Base-by-base conservation (phyloP, 2,329 filamentous ascomycete genomes). In the Malbranchea zuffiana region DNA sequence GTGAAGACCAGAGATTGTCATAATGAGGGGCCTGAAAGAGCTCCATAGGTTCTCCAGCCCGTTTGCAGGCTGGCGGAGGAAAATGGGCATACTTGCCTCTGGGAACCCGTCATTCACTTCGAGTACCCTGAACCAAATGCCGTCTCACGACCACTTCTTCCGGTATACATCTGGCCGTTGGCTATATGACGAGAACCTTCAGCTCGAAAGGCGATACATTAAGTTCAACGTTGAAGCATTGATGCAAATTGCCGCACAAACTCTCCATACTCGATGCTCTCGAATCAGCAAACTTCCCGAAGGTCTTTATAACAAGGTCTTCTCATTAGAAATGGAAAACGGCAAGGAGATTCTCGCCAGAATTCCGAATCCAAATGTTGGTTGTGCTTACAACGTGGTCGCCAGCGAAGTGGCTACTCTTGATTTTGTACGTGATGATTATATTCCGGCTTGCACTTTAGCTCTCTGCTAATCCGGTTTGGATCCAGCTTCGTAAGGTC, bases 171-270 rank as follows among this genome's bases (percentile, higher is more conserved):
- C 50, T 35, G 55, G 54, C 16, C 45, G 55, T 29, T 59, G 54
- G 53, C 37, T 58, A 32, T 51, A 51, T 48, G 43, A 62, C 36
- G 60, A 62, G 36, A 29, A 53, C 6, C 29, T 23, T 3, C 51
- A 56, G 39, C 45, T 56, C 16, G 38, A 44, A 41, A 47, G 47
- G 15, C 50, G 57, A 25, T 51, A 52, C 37, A 30, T 45, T n/a
- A 32, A 31, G 6, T 63, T 62, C 41, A 50, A 62, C 47, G 46
- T 61, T 5, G 16, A 46, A 29, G 50, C 45, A 18, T 52, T 64
- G 1, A 39, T 54, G 40, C 30, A 44, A 5, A 42, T 52, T 26
- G 55, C 56, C 16, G 46, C 48, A 24, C 29, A 44, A 17, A 44
- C 43, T 26, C 26, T 51, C 15, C 47, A 50, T 42, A 7, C 3